Evolutionary conservation across 1,284 basidiomycete genomes (phyloP).

Genomic region (Anthracocystis panici-leucophaei): DNA sequence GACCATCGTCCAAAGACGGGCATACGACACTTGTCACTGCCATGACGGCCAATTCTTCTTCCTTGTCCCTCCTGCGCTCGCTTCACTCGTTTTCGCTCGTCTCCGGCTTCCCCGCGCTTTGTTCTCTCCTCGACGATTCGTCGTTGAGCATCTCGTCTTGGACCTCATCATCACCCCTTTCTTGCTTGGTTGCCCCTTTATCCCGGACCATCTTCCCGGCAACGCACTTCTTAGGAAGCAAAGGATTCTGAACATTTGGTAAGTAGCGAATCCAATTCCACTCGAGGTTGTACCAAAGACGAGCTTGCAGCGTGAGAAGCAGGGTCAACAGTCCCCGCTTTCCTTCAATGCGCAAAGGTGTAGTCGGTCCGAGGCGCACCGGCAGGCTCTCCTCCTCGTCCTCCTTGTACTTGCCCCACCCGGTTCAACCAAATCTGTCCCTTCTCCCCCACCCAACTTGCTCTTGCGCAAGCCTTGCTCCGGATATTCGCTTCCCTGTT

Average conservation of each 20-base stretch:
- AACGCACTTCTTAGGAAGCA: background rate
- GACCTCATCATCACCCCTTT: conserved; percentile 1
- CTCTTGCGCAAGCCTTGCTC: background rate
- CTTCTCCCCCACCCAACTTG: background rate
- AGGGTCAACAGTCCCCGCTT: background rate
- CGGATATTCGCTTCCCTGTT: background rate
- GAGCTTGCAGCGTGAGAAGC: background rate
- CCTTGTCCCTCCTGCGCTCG: too few species aligned
- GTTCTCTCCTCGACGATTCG: background rate
- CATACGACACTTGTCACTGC: conserved; percentile 8
- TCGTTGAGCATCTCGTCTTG: conserved; percentile 4
- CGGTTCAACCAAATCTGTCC: background rate
- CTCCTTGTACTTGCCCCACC: background rate
- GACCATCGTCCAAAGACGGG: background rate
- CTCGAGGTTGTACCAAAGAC: too few species aligned
- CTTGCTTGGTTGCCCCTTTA: background rate
- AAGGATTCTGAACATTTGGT: background rate
- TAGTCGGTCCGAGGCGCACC: conserved; percentile 44
- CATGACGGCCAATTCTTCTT: background rate
- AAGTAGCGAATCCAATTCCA: background rate
- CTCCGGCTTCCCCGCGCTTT: conserved; percentile 10
- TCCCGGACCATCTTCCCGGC: conserved; percentile 1
- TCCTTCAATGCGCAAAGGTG: background rate
- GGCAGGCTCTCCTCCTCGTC: conserved; percentile 1
- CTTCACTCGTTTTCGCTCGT: too few species aligned